Conservation (phyloP, 208 protist species). For the Trichomonas vaginalis region DNA sequence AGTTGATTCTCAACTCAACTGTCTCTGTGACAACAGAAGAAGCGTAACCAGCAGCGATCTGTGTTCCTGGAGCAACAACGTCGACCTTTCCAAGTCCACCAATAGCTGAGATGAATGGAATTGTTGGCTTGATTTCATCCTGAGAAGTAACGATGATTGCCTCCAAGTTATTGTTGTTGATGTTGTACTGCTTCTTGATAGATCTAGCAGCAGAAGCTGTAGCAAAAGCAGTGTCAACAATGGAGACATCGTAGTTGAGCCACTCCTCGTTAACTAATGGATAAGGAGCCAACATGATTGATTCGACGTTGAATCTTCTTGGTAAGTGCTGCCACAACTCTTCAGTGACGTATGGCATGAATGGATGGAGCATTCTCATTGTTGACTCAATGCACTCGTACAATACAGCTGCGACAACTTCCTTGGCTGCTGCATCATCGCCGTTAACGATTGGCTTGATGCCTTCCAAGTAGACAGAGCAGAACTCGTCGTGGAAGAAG, state of each 20-base stretch:
- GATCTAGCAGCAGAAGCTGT: neutral
- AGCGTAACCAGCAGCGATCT: neutral
- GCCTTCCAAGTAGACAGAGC: conserved; percentile 71
- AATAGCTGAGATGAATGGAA: neutral
- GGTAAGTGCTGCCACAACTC: conserved; percentile 88
- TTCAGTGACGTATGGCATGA: conserved; percentile 99
- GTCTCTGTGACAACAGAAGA: neutral
- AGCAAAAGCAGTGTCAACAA: neutral
- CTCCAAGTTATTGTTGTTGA: neutral
- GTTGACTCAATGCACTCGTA: conserved; percentile 20
- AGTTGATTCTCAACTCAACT: neutral
- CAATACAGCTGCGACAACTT: neutral
- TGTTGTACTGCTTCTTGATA: neutral
- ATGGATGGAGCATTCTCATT: conserved; percentile 85
- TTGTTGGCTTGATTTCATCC: neutral
- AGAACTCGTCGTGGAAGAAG: conserved; percentile 92
- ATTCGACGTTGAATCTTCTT: neutral
- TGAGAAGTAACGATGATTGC: neutral
- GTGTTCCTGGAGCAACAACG: neutral
- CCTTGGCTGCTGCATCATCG: neutral
- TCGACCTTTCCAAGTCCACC: neutral
- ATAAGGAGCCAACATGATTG: conserved; percentile 32
- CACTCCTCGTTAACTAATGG: conserved; percentile 12
- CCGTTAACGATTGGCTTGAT: conserved; percentile 22
- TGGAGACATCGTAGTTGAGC: neutral